These are phyloP conservation scores for Aspergillus felis DNA, from an alignment of 2,329 filamentous ascomycete genomes.

Conservation along the genomic window DNA sequence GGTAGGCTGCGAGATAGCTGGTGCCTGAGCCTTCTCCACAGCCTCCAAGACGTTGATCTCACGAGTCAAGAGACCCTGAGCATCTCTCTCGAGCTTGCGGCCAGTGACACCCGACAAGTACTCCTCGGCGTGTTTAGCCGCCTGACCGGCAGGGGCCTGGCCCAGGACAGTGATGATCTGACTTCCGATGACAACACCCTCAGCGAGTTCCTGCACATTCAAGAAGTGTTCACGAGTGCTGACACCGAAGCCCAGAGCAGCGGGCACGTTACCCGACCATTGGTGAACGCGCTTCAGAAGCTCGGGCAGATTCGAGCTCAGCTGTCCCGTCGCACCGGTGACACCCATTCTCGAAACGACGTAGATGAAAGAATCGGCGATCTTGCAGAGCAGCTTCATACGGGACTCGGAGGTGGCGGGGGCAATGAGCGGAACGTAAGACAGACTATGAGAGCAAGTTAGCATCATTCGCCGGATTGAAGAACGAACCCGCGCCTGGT, in stretches of 20 bases:
- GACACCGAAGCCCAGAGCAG: slow-evolving; percentile 92
- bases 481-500: background rate
- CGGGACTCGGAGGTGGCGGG: slow-evolving; percentile 87
- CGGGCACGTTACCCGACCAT: slow-evolving; percentile 85
- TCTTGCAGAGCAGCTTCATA: slow-evolving; percentile 93
- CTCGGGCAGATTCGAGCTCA: slow-evolving; percentile 77
- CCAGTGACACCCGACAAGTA: slow-evolving; percentile 76
- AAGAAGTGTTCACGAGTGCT: slow-evolving; percentile 93
- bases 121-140: slow-evolving; percentile 71
- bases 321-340: slow-evolving; percentile 78
- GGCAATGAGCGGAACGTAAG: slow-evolving; percentile 95
- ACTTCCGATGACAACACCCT: slow-evolving; percentile 94
- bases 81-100: slow-evolving; percentile 47
- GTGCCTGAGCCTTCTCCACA: slow-evolving; percentile 57
- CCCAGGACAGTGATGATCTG: slow-evolving; percentile 84
- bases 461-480: background rate
- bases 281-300: slow-evolving; percentile 82
- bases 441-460: slow-evolving; percentile 55
- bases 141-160: slow-evolving; percentile 62
- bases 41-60: slow-evolving; percentile 70
- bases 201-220: slow-evolving; percentile 75
- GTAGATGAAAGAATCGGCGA: slow-evolving; percentile 98
- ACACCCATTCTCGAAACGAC: slow-evolving; percentile 97
- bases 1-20: slow-evolving; percentile 48
- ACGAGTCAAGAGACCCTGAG: slow-evolving; percentile 49